These are phyloP conservation scores for Triticum aestivum DNA, from an alignment of 176 grass and related monocot species.

Conservation along the genomic window IWGSC_CS_RefSeq_v2.1 NC_057807.1:583801172-583801671, in stretches of 20 bases:
- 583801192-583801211: not conserved
- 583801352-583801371: not conserved
- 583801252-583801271: no score
- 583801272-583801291: not conserved
- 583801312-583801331: no score
- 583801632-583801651: not conserved
- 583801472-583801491: not conserved
- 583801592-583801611: not conserved
- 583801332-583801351: not conserved
- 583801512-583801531: no score
- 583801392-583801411: not conserved
- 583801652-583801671: not conserved
- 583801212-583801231: not conserved
- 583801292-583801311: not conserved
- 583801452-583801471: not conserved
- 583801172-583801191: not conserved
- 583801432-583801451: not conserved
- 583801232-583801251: not conserved
- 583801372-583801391: not conserved
- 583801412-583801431: not conserved
- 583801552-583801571: not conserved
- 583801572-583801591: not conserved
- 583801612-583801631: not conserved
- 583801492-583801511: not conserved
- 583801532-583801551: not conserved